Evolutionary conservation across 176 grass and related monocot species (phyloP).

Genomic region (Guadua angustifolia): DNA sequence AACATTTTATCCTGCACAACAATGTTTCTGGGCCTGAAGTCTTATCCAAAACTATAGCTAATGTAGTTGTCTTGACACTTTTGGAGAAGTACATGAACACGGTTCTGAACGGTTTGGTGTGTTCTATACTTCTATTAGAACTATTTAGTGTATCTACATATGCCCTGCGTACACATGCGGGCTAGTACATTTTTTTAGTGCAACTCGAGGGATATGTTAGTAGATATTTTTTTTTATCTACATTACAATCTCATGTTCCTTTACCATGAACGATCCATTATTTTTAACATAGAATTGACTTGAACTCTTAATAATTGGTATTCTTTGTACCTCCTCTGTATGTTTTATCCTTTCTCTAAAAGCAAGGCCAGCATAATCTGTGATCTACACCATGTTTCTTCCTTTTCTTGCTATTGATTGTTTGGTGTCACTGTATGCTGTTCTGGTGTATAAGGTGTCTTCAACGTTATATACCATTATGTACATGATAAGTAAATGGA

Average conservation of each 20-base stretch:
- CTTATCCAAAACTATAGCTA: neutral
- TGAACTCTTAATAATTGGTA: neutral
- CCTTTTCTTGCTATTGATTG: neutral
- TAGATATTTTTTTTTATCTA: neutral
- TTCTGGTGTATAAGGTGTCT: constrained; percentile 21
- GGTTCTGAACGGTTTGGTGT: neutral
- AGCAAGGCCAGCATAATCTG: neutral
- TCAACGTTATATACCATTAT: neutral
- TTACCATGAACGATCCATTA: neutral
- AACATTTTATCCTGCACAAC: neutral
- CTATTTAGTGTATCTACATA: neutral
- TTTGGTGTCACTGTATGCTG: neutral
- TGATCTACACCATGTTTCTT: constrained; percentile 14
- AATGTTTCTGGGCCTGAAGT: neutral
- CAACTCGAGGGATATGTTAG: neutral
- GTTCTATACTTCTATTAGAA: neutral
- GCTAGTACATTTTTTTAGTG: neutral
- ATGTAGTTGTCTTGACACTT: neutral
- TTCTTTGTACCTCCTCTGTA: neutral
- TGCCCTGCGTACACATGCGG: neutral
- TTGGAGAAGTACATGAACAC: neutral
- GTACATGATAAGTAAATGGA: neutral
- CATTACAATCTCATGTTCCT: neutral
- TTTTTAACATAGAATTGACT: neutral
- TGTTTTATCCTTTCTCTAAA: constrained; percentile 8